Evolutionary conservation across 805 yeast genomes (phyloP).

Genomic region (Komagataella pseudopastoris): DNA sequence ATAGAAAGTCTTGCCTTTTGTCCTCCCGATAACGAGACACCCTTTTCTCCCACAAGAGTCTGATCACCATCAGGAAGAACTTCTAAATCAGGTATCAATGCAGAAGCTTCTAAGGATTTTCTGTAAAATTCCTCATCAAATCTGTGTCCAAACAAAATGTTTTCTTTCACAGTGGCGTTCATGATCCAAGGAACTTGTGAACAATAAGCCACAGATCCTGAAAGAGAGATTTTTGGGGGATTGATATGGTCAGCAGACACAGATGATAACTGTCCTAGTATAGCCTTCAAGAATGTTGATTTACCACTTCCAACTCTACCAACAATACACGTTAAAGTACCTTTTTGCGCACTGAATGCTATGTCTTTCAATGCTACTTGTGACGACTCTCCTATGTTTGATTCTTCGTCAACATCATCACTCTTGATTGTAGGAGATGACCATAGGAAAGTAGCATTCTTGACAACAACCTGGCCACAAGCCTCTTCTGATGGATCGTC

Average conservation of each 20-base stretch:
- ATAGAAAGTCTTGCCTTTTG: slow-evolving; percentile 92
- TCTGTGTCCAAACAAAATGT: slow-evolving; percentile 80
- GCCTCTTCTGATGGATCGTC: slow-evolving; percentile 6
- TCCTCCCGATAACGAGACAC: slow-evolving; percentile 93
- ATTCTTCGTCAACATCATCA: slow-evolving; percentile 26
- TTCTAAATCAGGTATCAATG: slow-evolving; percentile 63
- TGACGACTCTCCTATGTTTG: slow-evolving; percentile 10
- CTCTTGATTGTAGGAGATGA: slow-evolving; percentile 9
- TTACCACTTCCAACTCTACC: slow-evolving; percentile 64
- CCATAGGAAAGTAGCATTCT: slow-evolving; percentile 46
- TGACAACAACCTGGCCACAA: slow-evolving; percentile 24
- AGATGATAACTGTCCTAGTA: slow-evolving; percentile 41
- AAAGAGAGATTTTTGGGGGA: slow-evolving; percentile 8
- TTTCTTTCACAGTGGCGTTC: slow-evolving; percentile 88
- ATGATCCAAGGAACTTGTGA: slow-evolving; percentile 88
- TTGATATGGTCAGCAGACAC: slow-evolving; percentile 14
- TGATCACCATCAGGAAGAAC: slow-evolving; percentile 80
- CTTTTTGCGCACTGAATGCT: slow-evolving; percentile 35
- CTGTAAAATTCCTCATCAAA: slow-evolving; percentile 74
- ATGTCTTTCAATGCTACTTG: slow-evolving; percentile 34
- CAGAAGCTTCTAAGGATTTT: slow-evolving; percentile 78
- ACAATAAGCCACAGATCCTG: slow-evolving; percentile 45
- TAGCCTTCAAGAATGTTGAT: slow-evolving; percentile 38
- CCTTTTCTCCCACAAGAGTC: slow-evolving; percentile 94
- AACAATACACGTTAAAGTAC: slow-evolving; percentile 43